Evolutionary conservation across 2,329 filamentous ascomycete species (phyloP), one percentile per base, ranked within the genome.

Genomic region (Fusarium sambucinum): DNA sequence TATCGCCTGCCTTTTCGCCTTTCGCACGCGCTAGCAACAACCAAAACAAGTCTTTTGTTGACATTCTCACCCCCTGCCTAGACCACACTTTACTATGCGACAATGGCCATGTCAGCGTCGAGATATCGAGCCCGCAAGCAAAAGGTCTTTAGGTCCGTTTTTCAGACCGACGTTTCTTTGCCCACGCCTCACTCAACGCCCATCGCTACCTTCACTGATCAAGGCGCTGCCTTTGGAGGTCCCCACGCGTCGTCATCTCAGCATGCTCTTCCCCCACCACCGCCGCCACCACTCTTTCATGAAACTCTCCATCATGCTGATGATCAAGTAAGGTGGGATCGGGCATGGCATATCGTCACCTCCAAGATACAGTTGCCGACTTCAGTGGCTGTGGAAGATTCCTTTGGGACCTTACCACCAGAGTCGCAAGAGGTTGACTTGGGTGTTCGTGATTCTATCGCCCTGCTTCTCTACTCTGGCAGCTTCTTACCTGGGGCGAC

Each of bases 261-360:
- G 23, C 55, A 61, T 59, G 53, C 54, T 60, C 63, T 53, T 60
- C 63, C 56, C 56, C 66, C 66, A 46, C 70, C 70, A 45, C 68
- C 70, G 35, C 67, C 60, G 23, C 68, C 57, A 46, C 72, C 62
- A 51, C 60, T 53, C 59, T 66, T 68, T 61, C 73, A 45, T 58
- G 63, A 70, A 59, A 58, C 63, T 58, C 55, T 67, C 63, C 66
- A 69, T 59, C 71, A 72, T 29, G 69, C 74, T 33, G 77, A 80
- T 62, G 83, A 88, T 67, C 88, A 89, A 77, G 80, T 83, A 55
- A 82, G 81, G 66, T 89, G 85, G 82, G 87, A 90, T 73, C 80
- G 85, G 64, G 86, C 88, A 59, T 90, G 89, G 89, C 85, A 88
- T 73, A 78, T 81, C 29, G 87, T 90, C 63, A 90, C 87, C 17